Percentiles rank a stretch among this genome's conserved stretches.
These are phyloP conservation scores for Castanospermum australe DNA, from an alignment of 306 rosid genomes.

Conservation along the genomic window DNA sequence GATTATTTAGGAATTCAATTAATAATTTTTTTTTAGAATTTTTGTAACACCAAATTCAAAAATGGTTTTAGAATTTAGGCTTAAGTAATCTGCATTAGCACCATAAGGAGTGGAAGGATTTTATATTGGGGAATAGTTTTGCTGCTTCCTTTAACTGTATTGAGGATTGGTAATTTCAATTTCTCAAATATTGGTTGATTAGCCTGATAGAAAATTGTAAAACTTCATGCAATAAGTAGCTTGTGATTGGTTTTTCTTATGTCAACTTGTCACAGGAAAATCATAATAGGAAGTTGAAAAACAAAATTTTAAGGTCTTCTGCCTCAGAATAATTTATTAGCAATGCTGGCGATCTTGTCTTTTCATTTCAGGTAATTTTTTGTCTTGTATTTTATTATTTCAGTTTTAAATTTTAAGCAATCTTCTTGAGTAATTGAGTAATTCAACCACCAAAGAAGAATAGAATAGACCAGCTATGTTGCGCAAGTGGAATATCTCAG, in stretches of 20 bases:
- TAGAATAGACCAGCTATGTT: not conserved
- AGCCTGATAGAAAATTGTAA: not conserved
- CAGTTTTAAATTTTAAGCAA: not conserved
- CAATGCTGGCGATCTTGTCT: slow-evolving; percentile 31
- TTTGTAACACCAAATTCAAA: not conserved
- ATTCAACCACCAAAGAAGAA: not conserved
- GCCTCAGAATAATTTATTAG: slow-evolving; percentile 43
- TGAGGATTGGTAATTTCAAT: not conserved
- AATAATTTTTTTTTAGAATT: not conserved
- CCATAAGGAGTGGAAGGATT: not conserved
- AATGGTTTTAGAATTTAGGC: not conserved
- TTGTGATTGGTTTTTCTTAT: slow-evolving; percentile 9
- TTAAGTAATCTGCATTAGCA: not conserved
- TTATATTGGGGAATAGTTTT: not conserved
- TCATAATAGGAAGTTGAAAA: slow-evolving; percentile 69
- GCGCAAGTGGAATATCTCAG: not conserved
- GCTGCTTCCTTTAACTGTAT: slow-evolving; percentile 15
- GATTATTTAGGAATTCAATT: not conserved
- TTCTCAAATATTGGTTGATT: not conserved
- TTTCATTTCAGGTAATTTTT: slow-evolving; percentile 47
- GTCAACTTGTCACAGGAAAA: slow-evolving; percentile 56
- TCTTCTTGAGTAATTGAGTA: not conserved
- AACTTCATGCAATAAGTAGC: not conserved
- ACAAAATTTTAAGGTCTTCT: slow-evolving; percentile 57
- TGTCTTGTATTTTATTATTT: slow-evolving; percentile 12